Base-by-base conservation (phyloP, 495 filamentous ascomycete species). In the Penicillium longicatenatum region DNA sequence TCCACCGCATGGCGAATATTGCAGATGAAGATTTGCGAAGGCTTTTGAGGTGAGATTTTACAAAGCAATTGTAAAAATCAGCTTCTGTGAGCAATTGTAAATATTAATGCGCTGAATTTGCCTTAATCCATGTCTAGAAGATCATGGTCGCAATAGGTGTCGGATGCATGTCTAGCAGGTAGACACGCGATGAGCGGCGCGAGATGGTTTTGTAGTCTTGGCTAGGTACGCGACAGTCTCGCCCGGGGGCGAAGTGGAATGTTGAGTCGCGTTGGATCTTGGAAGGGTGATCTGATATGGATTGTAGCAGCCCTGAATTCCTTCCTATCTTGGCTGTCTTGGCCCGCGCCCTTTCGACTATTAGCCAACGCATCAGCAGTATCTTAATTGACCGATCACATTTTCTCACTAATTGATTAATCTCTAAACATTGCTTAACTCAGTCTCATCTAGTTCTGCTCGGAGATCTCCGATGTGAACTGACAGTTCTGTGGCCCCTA, bases 241-340 rank as follows among this genome's bases (percentile, higher is more conserved):
- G 10, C 6, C 12, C 10, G 31, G 31, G 19, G 26, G n/a, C 29
- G 37, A 54, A 57, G 48, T 54, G 62, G 67, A 70, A 70, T 70
- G 67, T 39, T 54, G 24, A 31, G 30, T 51, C 59, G 47, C 57
- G 52, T 62, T 46, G 37, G 57, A 52, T 52, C 52, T 54, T n/a
- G 19, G 35, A 55, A 67, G 59, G 59, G 61, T 26, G 33, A 46
- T 47, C 31, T 42, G 33, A 54, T 55, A 50, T 59, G 62, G 52
- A 61, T n/a, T 62, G 17, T 65, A 65, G 62, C 52, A 61, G 62
- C 61, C 67, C 59, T 59, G 64, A 65, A 69, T 69, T 69, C 67
- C 67, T 37, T 30, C 42, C 44, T 35, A 19, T 30, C 21, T 39
- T 42, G 21, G 35, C 20, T 16, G 24, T 31, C 52, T 61, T 61